Evolutionary conservation across 352 stramenopile species (phyloP), one percentile per base, ranked within the genome.

Genomic region (Phytophthora meadii): DNA sequence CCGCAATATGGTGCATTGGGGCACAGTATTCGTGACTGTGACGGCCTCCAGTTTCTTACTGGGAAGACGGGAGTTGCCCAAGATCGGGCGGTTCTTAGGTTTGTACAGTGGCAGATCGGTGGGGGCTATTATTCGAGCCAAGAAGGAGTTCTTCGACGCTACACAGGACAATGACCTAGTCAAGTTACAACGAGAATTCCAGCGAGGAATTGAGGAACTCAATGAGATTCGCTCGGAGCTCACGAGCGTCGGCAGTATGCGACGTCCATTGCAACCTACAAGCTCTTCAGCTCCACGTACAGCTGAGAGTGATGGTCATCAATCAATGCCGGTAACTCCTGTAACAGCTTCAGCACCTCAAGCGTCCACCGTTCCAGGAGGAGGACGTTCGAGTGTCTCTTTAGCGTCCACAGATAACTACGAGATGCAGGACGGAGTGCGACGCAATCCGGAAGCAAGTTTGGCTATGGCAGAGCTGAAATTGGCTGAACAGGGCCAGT

Each of bases 71-170:
- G 85, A 93, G 63, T 68, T 93, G 60, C 85, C 81, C 24, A 89
- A 89, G 70, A 68, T 92, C 47, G 83, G 77, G 2, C 81, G 74
- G 52, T 81, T 88, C 25, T 24, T 87, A 10, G 85, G 85, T 1
- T 19, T 84, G 14, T 91, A 90, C 68, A 77, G 70, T 25, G 85
- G 85, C 1, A 81, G 85, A 47, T 82, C 76, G 0, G 74, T 93
- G 8, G 85, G 85, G 25, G 85, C 85, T 8, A 84, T 92, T 41
- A 54, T 93, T 27, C 85, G 85, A 46, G 85, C 85, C 34, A 93
- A 93, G 67, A 87, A 91, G 45, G 82, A 93, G 72, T 93, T 92
- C 65, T 93, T 92, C 49, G 81, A 93, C 69, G 85, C 82, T 22
- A 93, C 85, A 1, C 89, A 85, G 40, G 80, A 92, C 78, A 89